Conservation (phyloP, 257 asterid genomes). For the Solanum chiquidenum region DNA sequence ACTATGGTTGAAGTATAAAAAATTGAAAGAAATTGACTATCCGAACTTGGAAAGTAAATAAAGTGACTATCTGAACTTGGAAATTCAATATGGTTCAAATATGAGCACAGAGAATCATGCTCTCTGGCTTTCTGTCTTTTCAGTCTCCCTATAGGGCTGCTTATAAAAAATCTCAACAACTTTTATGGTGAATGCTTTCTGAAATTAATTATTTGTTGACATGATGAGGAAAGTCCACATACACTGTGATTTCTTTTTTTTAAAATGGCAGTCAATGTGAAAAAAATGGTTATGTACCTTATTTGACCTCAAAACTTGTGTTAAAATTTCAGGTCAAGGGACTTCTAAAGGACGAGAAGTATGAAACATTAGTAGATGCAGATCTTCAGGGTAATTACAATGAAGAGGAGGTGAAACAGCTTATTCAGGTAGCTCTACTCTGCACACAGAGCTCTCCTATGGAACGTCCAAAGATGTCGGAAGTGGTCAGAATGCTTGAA, state of each 20-base stretch:
- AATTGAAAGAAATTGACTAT: neutral
- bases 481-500: slow-evolving; percentile 84
- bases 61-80: neutral
- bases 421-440: slow-evolving; percentile 83
- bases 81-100: neutral
- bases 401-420: slow-evolving; percentile 74
- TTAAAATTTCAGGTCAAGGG: slow-evolving; percentile 57
- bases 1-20: neutral
- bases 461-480: slow-evolving; percentile 94
- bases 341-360: slow-evolving; percentile 65
- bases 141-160: neutral
- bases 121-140: neutral
- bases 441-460: slow-evolving; percentile 65
- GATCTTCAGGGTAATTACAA: slow-evolving; percentile 61
- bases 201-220: neutral
- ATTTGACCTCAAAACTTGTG: neutral
- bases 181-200: neutral
- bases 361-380: slow-evolving; percentile 64
- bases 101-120: neutral
- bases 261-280: neutral
- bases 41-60: neutral
- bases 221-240: neutral
- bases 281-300: neutral
- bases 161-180: neutral
- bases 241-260: neutral